Percentiles rank a stretch among this genome's conserved stretches.
phyloP scores from a whole-genome alignment of 1,284 basidiomycete species.

The Sanguinoderma infundibulare region DNA sequence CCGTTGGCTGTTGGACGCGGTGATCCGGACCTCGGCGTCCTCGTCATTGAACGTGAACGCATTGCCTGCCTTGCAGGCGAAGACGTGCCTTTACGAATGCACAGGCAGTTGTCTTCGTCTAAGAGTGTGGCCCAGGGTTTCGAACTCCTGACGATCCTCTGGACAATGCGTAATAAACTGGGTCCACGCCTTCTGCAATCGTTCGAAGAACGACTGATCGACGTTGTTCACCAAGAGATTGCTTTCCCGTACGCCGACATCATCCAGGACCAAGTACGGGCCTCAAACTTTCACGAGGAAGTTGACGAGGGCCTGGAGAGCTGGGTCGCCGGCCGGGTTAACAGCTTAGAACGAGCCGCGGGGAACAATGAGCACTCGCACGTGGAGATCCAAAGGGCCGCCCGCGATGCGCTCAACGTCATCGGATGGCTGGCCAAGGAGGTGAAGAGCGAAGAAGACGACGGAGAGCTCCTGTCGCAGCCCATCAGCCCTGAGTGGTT shows the following conservation, averaged over 20 bases:
- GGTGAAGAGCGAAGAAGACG: conserved; percentile 76
- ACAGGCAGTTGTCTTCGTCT: conserved; percentile 46
- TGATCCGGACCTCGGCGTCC: conserved; percentile 50
- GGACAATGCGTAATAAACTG: conserved; percentile 61
- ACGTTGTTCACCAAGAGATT: conserved; percentile 74
- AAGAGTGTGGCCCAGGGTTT: conserved; percentile 50
- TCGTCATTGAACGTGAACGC: conserved; percentile 82
- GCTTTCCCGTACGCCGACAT: conserved; percentile 77
- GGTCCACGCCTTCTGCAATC: conserved; percentile 57
- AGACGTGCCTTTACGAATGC: conserved; percentile 68
- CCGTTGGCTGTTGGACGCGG: conserved; percentile 71
- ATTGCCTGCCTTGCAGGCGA: conserved; percentile 65
- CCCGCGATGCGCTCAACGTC: conserved; percentile 62
- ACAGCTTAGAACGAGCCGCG: conserved; percentile 49
- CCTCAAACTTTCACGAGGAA: conserved; percentile 52
- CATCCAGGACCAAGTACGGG: conserved; percentile 64
- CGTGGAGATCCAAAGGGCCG: conserved; percentile 49
- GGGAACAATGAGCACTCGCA: not conserved
- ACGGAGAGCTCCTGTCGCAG: conserved; percentile 58
- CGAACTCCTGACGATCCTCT: conserved; percentile 59
- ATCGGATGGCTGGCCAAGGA: conserved; percentile 71
- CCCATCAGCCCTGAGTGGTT: conserved; percentile 62
- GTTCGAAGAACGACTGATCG: conserved; percentile 61
- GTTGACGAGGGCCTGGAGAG: conserved; percentile 61
- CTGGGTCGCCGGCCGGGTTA: conserved; percentile 64